Evolutionary conservation across 306 rosid species (phyloP).

Genomic region (Sesbania bispinosa): DNA sequence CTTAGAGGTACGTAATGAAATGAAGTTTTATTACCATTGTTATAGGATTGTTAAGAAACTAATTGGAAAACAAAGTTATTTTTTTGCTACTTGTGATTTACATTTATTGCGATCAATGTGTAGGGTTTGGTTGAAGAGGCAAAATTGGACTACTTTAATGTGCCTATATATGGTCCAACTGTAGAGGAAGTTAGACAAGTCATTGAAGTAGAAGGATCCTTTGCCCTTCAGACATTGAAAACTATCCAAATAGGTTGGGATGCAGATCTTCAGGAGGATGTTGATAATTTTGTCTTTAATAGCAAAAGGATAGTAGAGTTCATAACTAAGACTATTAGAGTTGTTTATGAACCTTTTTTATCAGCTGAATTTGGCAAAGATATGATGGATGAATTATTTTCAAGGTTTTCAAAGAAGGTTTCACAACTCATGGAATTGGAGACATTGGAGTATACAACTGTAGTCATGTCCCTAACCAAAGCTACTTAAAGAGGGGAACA

Average conservation of each 20-base stretch:
- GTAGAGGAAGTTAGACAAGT: constrained; percentile 24
- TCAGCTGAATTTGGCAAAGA: neutral
- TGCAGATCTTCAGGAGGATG: neutral
- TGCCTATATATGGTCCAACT: constrained; percentile 31
- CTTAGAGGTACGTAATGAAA: constrained; percentile 28
- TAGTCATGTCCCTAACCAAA: neutral
- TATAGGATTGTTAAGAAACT: neutral
- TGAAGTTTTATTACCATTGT: neutral
- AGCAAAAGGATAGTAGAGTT: neutral
- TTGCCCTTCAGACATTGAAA: constrained; percentile 5
- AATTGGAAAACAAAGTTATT: neutral
- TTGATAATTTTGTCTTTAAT: neutral
- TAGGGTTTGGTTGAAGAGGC: constrained; percentile 36
- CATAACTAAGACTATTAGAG: neutral
- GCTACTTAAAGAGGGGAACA: too few species aligned
- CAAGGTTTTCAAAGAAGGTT: neutral
- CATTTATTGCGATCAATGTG: neutral
- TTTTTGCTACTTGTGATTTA: neutral
- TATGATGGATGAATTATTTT: constrained; percentile 23
- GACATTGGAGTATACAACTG: neutral
- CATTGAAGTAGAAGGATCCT: constrained; percentile 40
- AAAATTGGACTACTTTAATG: constrained; percentile 25
- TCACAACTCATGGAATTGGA: neutral
- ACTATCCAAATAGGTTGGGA: constrained; percentile 17
- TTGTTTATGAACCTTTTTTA: constrained; percentile 4